Percentiles rank a stretch among this genome's conserved stretches.
Evolutionary conservation across 768 basidiomycete genomes (phyloP).

Genomic region (Naematelia encephala): DNA sequence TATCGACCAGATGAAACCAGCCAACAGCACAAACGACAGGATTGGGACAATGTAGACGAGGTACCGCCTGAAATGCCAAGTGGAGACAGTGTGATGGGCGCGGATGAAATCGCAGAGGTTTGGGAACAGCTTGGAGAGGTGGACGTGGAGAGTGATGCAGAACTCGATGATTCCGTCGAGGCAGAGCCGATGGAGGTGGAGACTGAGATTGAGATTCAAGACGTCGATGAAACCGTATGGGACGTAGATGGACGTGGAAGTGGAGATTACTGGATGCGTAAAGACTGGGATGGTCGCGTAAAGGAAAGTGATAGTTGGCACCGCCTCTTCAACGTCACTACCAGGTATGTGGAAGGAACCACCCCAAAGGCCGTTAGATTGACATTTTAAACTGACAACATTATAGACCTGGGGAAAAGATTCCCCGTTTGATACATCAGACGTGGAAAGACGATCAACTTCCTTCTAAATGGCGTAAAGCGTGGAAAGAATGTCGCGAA

Average conservation of each 20-base stretch:
- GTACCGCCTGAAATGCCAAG: no score
- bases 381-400: background rate
- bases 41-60: background rate
- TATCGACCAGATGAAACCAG: slow-evolving; percentile 8
- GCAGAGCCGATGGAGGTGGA: slow-evolving; percentile 10
- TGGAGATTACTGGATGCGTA: slow-evolving; percentile 45
- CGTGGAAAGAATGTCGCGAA: slow-evolving; percentile 79
- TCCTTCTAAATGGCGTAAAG: slow-evolving; percentile 72
- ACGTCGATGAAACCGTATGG: slow-evolving; percentile 25
- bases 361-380: no score
- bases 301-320: slow-evolving; percentile 41
- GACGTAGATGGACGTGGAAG: slow-evolving; percentile 40
- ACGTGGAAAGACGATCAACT: slow-evolving; percentile 93
- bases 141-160: slow-evolving; percentile 5
- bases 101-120: slow-evolving; percentile 8
- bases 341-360: slow-evolving; percentile 48
- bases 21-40: slow-evolving; percentile 7
- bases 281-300: slow-evolving; percentile 46
- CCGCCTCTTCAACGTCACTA: slow-evolving; percentile 39
- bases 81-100: no score
- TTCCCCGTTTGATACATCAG: slow-evolving; percentile 93
- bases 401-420: slow-evolving; percentile 65
- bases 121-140: slow-evolving; percentile 27
- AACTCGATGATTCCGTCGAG: background rate
- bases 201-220: slow-evolving; percentile 16